Conservation (phyloP, 768 basidiomycete species). For the Candolleomyces aberdarensis region DNA sequence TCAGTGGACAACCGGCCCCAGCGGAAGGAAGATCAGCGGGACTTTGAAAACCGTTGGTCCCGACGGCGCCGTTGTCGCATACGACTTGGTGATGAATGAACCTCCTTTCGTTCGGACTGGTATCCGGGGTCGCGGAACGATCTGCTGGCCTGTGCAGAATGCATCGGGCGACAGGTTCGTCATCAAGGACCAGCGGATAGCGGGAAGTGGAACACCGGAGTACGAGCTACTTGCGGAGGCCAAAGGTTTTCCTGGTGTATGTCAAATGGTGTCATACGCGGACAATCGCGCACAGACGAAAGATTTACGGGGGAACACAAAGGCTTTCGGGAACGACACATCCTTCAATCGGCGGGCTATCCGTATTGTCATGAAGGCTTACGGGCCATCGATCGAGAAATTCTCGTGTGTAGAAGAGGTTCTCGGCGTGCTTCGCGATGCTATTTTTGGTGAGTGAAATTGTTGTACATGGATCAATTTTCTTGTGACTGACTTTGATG, state of each 20-base stretch:
- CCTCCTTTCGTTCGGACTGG: not conserved
- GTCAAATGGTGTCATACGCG: not conserved
- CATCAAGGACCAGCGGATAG: not conserved
- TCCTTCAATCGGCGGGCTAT: not conserved
- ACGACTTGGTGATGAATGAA: not conserved
- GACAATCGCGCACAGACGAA: not conserved
- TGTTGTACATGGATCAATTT: too few relatives aligned
- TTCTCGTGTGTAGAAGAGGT: not conserved
- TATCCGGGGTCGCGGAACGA: slow-evolving; percentile 4
- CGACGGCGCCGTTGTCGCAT: not conserved
- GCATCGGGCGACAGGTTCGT: not conserved
- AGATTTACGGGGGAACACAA: not conserved
- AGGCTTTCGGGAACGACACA: too few relatives aligned
- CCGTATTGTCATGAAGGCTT: not conserved
- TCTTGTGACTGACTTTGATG: too few relatives aligned
- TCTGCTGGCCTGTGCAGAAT: not conserved
- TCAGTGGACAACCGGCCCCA: not conserved
- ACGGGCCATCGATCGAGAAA: not conserved
- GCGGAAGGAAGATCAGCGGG: not conserved
- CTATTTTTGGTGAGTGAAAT: not conserved
- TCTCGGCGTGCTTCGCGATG: not conserved
- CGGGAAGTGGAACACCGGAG: not conserved
- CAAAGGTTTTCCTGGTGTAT: not conserved
- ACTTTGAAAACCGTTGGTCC: not conserved
- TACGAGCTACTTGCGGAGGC: not conserved